These are phyloP conservation scores for Shiraia bambusicola DNA, from an alignment of 2,329 filamentous ascomycete genomes.

Conservation along the genomic window DNA sequence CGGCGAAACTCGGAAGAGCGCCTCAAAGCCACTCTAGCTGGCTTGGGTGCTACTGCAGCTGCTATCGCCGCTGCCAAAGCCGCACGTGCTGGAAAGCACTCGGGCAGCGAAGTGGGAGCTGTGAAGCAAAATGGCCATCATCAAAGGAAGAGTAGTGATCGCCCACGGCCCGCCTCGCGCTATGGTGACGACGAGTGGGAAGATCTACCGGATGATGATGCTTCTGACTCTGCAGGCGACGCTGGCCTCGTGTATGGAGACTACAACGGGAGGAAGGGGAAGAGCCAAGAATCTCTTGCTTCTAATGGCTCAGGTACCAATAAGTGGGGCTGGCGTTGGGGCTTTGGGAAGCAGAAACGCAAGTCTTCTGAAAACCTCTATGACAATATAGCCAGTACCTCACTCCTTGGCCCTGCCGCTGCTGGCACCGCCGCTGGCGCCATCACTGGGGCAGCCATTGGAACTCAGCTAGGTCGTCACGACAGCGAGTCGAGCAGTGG, in stretches of 20 bases:
- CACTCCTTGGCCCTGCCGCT: conserved; percentile 42
- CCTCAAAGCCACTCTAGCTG: conserved; percentile 49
- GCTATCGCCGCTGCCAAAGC: conserved; percentile 50
- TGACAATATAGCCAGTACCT: conserved; percentile 38
- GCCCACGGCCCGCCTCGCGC: conserved; percentile 26
- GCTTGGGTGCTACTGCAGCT: conserved; percentile 52
- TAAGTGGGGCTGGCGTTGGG: conserved; percentile 65
- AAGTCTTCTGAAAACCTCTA: conserved; percentile 39
- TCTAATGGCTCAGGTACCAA: conserved; percentile 57
- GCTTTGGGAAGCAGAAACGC: conserved; percentile 51
- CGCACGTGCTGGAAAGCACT: conserved; percentile 23
- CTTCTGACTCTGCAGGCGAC: conserved; percentile 51
- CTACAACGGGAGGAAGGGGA: conserved; percentile 37
- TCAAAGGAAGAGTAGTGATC: conserved; percentile 21
- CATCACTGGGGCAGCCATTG: conserved; percentile 46
- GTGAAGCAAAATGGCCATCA: conserved; percentile 35
- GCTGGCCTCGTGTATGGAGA: conserved; percentile 64
- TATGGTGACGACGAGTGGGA: conserved; percentile 53
- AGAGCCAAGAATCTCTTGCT: conserved; percentile 55
- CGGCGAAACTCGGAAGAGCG: conserved; percentile 49
- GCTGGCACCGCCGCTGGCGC: conserved; percentile 40
- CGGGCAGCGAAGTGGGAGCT: conserved; percentile 37
- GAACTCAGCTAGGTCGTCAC: conserved; percentile 53
- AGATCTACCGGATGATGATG: conserved; percentile 41
- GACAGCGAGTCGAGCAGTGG: conserved; percentile 51